A percentile compares a stretch with the other conserved stretches of the same genome.
Evolutionary conservation across 2,329 filamentous ascomycete genomes (phyloP).

Genomic region (Hypoxylon sp.): DNA sequence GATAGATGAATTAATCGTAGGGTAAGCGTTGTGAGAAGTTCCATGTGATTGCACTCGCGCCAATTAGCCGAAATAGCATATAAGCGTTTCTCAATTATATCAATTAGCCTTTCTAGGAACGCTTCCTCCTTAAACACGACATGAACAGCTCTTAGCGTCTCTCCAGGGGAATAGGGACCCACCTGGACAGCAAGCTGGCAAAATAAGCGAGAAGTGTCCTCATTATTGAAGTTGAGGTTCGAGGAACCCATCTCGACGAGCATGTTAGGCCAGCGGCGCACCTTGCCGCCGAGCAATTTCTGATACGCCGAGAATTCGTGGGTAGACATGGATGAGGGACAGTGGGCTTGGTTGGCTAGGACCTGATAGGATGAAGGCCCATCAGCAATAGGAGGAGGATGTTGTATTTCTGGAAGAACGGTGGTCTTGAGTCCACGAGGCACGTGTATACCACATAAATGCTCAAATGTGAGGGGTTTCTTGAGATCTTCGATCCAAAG

Average conservation of each 20-base stretch:
- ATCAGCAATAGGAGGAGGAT: constrained; percentile 54
- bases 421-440: constrained; percentile 41
- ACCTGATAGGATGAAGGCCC: constrained; percentile 69
- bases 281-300: constrained; percentile 61
- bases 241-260: constrained; percentile 66
- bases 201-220: constrained; percentile 66
- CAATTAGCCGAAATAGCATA: constrained; percentile 67
- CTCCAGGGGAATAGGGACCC: constrained; percentile 61
- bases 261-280: constrained; percentile 66
- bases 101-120: constrained; percentile 65
- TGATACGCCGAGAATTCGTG: constrained; percentile 71
- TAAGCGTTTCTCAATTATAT: constrained; percentile 63
- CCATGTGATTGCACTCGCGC: constrained; percentile 72
- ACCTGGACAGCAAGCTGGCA: constrained; percentile 68
- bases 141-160: constrained; percentile 65
- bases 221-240: constrained; percentile 72
- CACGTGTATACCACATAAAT: constrained; percentile 46
- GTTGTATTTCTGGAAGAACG: constrained; percentile 28
- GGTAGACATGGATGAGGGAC: constrained; percentile 62
- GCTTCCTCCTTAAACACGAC: constrained; percentile 61
- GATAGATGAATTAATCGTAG: constrained; percentile 57
- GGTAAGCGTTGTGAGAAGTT: constrained; percentile 67
- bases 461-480: constrained; percentile 51
- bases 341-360: constrained; percentile 64
- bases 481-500: constrained; percentile 50